A percentile compares a stretch with the other conserved stretches of the same genome.
Evolutionary conservation across 352 stramenopile species (phyloP).

Genomic region (Globisporangium sylvaticum): DNA sequence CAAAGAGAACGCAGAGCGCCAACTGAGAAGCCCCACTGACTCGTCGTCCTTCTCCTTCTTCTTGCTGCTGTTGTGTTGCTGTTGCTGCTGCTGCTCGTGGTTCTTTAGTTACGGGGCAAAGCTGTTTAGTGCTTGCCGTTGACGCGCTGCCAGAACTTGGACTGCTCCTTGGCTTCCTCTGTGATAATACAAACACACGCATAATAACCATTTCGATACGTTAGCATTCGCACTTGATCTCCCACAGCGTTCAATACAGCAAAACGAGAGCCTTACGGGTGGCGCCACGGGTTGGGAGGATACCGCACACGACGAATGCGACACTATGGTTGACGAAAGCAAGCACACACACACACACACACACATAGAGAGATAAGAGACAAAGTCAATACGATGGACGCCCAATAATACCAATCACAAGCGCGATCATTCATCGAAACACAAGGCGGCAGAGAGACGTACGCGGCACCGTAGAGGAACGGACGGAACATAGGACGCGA

Average conservation of each 20-base stretch:
- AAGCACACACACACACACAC: neutral
- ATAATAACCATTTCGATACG: neutral
- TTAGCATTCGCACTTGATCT: neutral
- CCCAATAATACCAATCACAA: neutral
- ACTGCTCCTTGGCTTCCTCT: conserved; percentile 84
- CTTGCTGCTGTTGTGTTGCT: neutral
- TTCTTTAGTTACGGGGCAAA: conserved; percentile 3
- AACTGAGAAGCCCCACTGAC: neutral
- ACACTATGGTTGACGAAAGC: conserved; percentile 25
- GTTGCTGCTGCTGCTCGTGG: neutral
- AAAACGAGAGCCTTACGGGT: conserved; percentile 35
- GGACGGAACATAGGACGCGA: conserved; percentile 80
- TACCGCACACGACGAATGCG: conserved; percentile 78
- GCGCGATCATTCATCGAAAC: neutral
- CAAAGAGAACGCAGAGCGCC: neutral
- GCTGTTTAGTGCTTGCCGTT: conserved; percentile 82
- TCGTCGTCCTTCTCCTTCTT: conserved; percentile 5
- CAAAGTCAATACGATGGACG: neutral
- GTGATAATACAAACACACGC: conserved; percentile 9
- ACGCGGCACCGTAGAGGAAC: conserved; percentile 76
- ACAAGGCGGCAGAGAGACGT: conserved; percentile 20
- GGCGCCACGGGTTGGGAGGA: conserved; percentile 72
- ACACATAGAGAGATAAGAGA: neutral
- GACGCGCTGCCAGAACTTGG: conserved; percentile 82
- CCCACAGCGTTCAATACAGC: neutral